Conservation (phyloP, 305 asterid species). For the Plantago lanceolata region DNA sequence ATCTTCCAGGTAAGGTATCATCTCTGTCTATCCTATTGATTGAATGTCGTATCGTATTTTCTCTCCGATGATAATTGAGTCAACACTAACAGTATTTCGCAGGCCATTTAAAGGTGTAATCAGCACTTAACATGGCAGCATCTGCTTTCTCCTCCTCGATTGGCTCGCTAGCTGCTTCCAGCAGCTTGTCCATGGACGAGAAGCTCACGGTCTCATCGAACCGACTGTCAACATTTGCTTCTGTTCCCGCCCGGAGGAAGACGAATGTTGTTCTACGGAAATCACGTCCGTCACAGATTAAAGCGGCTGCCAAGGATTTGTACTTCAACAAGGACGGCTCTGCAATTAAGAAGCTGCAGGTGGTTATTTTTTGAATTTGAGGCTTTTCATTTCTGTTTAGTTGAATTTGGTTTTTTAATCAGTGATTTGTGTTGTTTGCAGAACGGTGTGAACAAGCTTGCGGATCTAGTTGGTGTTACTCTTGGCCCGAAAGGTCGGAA, state of each 20-base stretch:
- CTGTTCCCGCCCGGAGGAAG: conserved; percentile 34
- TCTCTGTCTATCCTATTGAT: neutral
- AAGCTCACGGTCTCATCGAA: conserved; percentile 29
- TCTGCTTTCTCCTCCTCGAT: conserved; percentile 35
- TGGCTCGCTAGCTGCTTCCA: conserved; percentile 34
- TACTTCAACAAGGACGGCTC: conserved; percentile 57
- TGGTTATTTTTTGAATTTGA: conserved; percentile 2
- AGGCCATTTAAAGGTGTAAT: neutral
- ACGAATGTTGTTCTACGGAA: conserved; percentile 29
- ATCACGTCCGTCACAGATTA: conserved; percentile 31
- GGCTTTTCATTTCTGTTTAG: neutral
- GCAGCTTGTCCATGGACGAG: conserved; percentile 27
- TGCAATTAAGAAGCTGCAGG: conserved; percentile 55
- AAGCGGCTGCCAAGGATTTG: conserved; percentile 52
- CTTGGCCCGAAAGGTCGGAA: conserved; percentile 66
- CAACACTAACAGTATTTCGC: no score
- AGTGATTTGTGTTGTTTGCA: conserved; percentile 18
- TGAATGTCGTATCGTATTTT: no score
- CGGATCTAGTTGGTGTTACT: conserved; percentile 62
- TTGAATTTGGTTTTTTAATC: neutral
- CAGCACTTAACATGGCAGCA: conserved; percentile 34
- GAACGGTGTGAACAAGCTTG: conserved; percentile 60
- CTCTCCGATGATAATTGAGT: no score
- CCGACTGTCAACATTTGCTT: conserved; percentile 35
- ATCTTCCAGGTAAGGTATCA: neutral